Evolutionary conservation across 805 yeast species (phyloP).

Genomic region (Candida berthetii): DNA sequence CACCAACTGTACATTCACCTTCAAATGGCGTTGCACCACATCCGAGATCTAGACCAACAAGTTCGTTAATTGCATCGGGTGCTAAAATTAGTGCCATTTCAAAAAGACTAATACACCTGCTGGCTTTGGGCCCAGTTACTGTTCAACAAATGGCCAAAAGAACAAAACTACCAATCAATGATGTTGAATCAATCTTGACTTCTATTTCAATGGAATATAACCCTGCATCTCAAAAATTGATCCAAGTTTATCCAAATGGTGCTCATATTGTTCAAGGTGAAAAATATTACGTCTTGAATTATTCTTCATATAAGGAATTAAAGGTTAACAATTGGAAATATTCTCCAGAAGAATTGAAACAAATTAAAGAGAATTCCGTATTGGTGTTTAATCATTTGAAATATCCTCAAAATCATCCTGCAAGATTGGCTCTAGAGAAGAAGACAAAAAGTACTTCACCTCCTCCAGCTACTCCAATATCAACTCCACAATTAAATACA

Average conservation of each 20-base stretch:
- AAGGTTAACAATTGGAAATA: slow-evolving; percentile 8
- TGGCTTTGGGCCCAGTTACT: slow-evolving; percentile 44
- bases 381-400: slow-evolving; percentile 13
- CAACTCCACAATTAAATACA: too few species aligned
- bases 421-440: slow-evolving; percentile 7
- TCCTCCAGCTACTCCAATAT: neutral
- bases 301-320: slow-evolving; percentile 25
- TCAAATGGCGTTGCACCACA: neutral
- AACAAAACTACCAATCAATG: slow-evolving; percentile 21
- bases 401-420: slow-evolving; percentile 9
- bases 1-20: neutral
- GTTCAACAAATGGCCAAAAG: slow-evolving; percentile 22
- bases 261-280: slow-evolving; percentile 20
- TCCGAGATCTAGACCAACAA: neutral
- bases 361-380: slow-evolving; percentile 8
- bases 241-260: slow-evolving; percentile 21
- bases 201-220: slow-evolving; percentile 22
- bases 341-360: slow-evolving; percentile 1
- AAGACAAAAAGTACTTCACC: neutral
- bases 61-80: slow-evolving; percentile 7
- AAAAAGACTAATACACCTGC: slow-evolving; percentile 34
- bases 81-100: slow-evolving; percentile 15
- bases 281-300: slow-evolving; percentile 27
- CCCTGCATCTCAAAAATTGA: slow-evolving; percentile 16
- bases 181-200: slow-evolving; percentile 21